Conservation (phyloP, 345 rosid species). For the Eutrema japonicum region DNA sequence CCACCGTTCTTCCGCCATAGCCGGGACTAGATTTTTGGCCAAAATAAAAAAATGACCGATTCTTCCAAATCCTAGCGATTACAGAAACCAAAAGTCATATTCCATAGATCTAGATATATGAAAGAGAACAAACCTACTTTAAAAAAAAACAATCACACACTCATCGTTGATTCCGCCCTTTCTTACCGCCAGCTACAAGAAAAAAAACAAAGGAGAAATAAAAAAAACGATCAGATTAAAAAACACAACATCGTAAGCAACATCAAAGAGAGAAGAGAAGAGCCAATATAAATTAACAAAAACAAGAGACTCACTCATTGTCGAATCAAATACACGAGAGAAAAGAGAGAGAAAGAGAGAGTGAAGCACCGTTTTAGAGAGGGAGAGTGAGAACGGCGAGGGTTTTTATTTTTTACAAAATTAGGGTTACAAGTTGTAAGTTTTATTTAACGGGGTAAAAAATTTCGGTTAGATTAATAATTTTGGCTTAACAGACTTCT, state of each 20-base stretch:
- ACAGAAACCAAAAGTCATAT: slow-evolving; percentile 28
- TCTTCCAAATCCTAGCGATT: slow-evolving; percentile 73
- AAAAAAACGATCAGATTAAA: slow-evolving; percentile 21
- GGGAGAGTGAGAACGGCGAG: background rate
- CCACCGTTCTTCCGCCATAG: too few relatives aligned
- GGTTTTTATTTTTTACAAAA: too few relatives aligned
- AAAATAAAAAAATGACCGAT: slow-evolving; percentile 64
- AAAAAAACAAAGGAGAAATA: background rate
- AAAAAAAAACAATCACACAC: slow-evolving; percentile 9
- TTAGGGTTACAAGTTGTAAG: too few relatives aligned
- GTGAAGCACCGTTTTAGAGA: too few relatives aligned
- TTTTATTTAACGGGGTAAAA: too few relatives aligned
- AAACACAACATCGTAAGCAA: background rate
- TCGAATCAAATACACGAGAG: slow-evolving; percentile 14
- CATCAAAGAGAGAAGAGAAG: background rate
- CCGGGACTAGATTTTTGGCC: too few relatives aligned
- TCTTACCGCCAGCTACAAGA: slow-evolving; percentile 61
- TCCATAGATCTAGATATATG: slow-evolving; percentile 16
- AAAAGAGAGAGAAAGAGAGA: background rate
- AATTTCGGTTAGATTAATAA: too few relatives aligned
- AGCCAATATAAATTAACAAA: background rate
- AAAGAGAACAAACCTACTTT: background rate
- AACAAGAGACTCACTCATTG: slow-evolving; percentile 35
- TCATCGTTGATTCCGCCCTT: slow-evolving; percentile 94
- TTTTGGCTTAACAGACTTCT: too few relatives aligned